Percentiles rank a stretch among this genome's conserved stretches.
phyloP scores from a whole-genome alignment of 257 asterid genomes.

The Echium plantagineum region DNA sequence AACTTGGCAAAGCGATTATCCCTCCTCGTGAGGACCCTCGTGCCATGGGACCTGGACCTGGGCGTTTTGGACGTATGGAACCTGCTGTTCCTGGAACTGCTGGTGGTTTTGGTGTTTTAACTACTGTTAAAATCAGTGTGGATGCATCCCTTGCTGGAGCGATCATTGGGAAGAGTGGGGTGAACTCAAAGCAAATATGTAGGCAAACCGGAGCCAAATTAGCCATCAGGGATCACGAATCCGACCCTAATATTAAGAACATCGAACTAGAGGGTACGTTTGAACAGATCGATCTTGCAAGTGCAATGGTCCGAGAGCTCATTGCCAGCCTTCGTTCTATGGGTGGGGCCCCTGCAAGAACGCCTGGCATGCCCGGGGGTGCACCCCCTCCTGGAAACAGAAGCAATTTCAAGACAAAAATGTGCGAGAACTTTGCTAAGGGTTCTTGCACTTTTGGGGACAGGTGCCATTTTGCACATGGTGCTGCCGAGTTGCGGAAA shows the following conservation, averaged over 20 bases:
- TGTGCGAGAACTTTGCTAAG: conserved; percentile 63
- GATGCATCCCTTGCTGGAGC: conserved; percentile 78
- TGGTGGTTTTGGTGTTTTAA: conserved; percentile 59
- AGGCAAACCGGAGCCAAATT: conserved; percentile 78
- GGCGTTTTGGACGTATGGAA: conserved; percentile 41
- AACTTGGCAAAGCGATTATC: conserved; percentile 48
- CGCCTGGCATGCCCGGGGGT: conserved; percentile 26
- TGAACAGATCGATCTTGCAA: conserved; percentile 70
- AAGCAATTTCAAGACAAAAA: conserved; percentile 65
- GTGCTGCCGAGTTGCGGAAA: conserved; percentile 62
- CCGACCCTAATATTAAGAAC: conserved; percentile 56
- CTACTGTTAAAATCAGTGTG: conserved; percentile 76
- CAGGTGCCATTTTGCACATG: conserved; percentile 91
- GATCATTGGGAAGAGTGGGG: conserved; percentile 90
- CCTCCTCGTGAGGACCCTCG: conserved; percentile 51
- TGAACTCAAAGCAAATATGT: conserved; percentile 82
- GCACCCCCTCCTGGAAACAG: conserved; percentile 33
- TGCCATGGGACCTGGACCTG: conserved; percentile 27
- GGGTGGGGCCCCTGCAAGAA: conserved; percentile 33
- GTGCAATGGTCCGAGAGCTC: conserved; percentile 65
- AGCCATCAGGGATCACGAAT: conserved; percentile 65
- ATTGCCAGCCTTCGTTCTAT: conserved; percentile 40
- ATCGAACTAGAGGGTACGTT: conserved; percentile 85
- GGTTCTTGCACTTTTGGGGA: conserved; percentile 93
- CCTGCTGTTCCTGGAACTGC: conserved; percentile 43